These are phyloP conservation scores for Moesziomyces sp. DNA, from an alignment of 1,284 basidiomycete genomes.

Conservation along the genomic window DNA sequence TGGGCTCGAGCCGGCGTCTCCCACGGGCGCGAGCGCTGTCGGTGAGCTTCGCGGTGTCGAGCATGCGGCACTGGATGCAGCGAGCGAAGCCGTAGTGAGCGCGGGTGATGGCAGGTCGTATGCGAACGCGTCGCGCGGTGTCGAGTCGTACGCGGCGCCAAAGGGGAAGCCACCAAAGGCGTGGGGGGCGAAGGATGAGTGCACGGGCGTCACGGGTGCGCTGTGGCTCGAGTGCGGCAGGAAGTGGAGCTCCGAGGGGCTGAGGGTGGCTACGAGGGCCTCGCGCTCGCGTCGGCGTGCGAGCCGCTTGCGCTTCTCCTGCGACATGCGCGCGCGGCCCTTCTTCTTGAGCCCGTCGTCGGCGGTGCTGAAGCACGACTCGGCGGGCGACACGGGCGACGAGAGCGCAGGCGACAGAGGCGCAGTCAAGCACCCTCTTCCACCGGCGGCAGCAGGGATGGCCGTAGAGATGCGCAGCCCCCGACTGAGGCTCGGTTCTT, in stretches of 20 bases:
- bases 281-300: slow-evolving; percentile 52
- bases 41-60: slow-evolving; percentile 10
- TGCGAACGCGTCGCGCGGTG: background rate
- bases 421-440: slow-evolving; percentile 13
- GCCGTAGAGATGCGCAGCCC: slow-evolving; percentile 19
- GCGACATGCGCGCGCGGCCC: slow-evolving; percentile 55
- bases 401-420: slow-evolving; percentile 23
- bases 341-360: slow-evolving; percentile 37
- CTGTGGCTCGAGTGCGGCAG: slow-evolving; percentile 16
- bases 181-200: background rate
- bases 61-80: slow-evolving; percentile 3
- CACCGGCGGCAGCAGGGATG: background rate
- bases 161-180: background rate
- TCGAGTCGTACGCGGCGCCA: slow-evolving; percentile 2
- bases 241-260: slow-evolving; percentile 4
- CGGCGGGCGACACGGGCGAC: slow-evolving; percentile 24
- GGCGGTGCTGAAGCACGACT: slow-evolving; percentile 25
- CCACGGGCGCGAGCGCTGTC: background rate
- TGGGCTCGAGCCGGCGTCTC: slow-evolving; percentile 2
- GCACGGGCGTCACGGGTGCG: slow-evolving; percentile 17
- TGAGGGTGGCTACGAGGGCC: slow-evolving; percentile 27
- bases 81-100: slow-evolving; percentile 9
- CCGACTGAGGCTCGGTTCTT: slow-evolving; percentile 13
- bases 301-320: slow-evolving; percentile 55
- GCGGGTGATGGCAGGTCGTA: slow-evolving; percentile 18